Conservation (phyloP, 2,329 filamentous ascomycete genomes). For the Diaporthe citriasiana region DNA sequence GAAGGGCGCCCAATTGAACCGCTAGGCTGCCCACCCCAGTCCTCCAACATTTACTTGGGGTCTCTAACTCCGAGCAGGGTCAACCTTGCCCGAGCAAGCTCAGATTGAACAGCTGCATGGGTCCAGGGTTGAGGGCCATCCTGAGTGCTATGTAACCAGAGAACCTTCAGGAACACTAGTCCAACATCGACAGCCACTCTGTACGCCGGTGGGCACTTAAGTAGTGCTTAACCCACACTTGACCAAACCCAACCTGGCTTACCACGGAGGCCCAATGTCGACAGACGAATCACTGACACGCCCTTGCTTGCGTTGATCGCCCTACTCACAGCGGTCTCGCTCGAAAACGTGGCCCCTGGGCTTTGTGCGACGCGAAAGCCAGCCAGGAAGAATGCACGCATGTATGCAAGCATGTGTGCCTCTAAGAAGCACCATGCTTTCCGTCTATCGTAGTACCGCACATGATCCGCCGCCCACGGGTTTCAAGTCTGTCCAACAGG, state of each 20-base stretch:
- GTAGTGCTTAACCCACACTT: background rate
- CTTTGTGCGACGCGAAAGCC: background rate
- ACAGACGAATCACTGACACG: background rate
- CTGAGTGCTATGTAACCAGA: background rate
- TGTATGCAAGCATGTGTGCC: background rate
- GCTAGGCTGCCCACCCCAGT: background rate
- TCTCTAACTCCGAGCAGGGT: background rate
- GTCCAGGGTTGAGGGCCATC: background rate
- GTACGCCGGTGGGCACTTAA: background rate
- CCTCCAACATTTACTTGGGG: background rate
- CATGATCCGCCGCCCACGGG: background rate
- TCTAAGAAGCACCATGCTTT: background rate
- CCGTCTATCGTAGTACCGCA: conserved; percentile 19
- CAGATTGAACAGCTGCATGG: conserved; percentile 1
- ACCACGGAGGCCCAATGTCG: background rate
- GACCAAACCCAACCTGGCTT: background rate
- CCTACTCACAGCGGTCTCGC: background rate
- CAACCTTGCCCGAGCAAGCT: conserved; percentile 3
- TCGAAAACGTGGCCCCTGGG: background rate
- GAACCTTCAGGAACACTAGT: background rate
- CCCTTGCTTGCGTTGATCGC: background rate
- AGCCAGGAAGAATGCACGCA: background rate
- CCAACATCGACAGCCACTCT: background rate
- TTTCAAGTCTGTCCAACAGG: background rate
- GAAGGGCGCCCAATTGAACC: background rate